These are phyloP conservation scores for Camelina hispida DNA, from an alignment of 345 rosid species.

Conservation along the genomic window DNA sequence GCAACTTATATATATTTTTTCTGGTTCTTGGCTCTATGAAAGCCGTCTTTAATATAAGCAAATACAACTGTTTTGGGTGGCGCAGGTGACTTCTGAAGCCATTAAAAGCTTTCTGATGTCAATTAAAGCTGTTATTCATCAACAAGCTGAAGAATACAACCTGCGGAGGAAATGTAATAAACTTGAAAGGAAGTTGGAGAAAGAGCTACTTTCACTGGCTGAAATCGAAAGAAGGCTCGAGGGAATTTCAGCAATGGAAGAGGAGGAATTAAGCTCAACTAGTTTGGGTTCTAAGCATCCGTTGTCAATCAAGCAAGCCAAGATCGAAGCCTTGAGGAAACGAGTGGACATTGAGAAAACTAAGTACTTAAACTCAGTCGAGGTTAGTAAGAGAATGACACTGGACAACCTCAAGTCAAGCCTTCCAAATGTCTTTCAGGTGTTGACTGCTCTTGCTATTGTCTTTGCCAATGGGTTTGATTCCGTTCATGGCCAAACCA, in stretches of 20 bases:
- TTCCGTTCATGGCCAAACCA: slow-evolving; percentile 49
- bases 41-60: not conserved
- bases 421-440: slow-evolving; percentile 80
- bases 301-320: slow-evolving; percentile 61
- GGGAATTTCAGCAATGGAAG: slow-evolving; percentile 48
- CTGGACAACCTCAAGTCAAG: slow-evolving; percentile 69
- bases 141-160: slow-evolving; percentile 66
- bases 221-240: slow-evolving; percentile 69
- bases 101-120: slow-evolving; percentile 65
- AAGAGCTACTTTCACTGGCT: slow-evolving; percentile 56
- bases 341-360: slow-evolving; percentile 61
- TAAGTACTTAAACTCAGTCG: slow-evolving; percentile 55
- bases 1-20: slow-evolving; percentile 16
- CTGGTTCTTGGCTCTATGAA: slow-evolving; percentile 22
- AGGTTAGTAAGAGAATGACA: slow-evolving; percentile 63
- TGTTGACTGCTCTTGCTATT: slow-evolving; percentile 62
- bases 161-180: slow-evolving; percentile 59
- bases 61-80: slow-evolving; percentile 26
- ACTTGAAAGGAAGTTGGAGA: slow-evolving; percentile 71
- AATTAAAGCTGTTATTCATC: slow-evolving; percentile 57
- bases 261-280: slow-evolving; percentile 39
- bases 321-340: slow-evolving; percentile 61
- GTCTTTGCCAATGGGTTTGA: slow-evolving; percentile 64
- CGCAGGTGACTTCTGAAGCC: slow-evolving; percentile 74
- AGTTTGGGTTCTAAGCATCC: slow-evolving; percentile 74